These are phyloP conservation scores for Amesomyces nigricolor DNA, from an alignment of 2,329 filamentous ascomycete species.

Conservation along the genomic window DNA sequence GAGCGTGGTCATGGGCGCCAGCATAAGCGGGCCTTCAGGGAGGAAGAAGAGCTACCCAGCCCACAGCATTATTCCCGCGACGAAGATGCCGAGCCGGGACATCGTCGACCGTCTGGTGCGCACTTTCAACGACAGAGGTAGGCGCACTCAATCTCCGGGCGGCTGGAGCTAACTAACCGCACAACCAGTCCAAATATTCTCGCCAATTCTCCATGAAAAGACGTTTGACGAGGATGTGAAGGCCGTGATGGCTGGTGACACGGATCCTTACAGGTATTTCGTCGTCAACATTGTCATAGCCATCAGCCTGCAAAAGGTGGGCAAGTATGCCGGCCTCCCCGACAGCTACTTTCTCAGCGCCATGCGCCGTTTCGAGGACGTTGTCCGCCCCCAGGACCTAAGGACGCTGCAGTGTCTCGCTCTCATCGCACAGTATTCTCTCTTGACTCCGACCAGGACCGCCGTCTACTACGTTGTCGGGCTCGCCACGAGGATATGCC, in stretches of 20 bases:
- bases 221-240: conserved; percentile 71
- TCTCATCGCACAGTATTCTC: conserved; percentile 83
- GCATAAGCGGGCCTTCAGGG: conserved; percentile 45
- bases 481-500: conserved; percentile 78
- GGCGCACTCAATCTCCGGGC: conserved; percentile 22
- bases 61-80: conserved; percentile 77
- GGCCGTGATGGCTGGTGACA: conserved; percentile 70
- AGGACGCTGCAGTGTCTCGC: conserved; percentile 85
- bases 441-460: conserved; percentile 85
- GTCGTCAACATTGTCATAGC: conserved; percentile 86
- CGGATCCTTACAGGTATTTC: conserved; percentile 80
- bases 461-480: conserved; percentile 92
- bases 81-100: conserved; percentile 64
- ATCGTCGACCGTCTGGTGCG: conserved; percentile 76
- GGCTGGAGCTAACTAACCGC: background rate
- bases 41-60: conserved; percentile 86
- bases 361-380: conserved; percentile 74
- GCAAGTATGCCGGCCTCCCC: conserved; percentile 85
- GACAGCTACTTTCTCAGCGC: conserved; percentile 94
- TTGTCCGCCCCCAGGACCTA: conserved; percentile 82
- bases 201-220: conserved; percentile 80
- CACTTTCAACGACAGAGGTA: conserved; percentile 80
- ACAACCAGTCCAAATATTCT: conserved; percentile 71
- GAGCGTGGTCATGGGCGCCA: conserved; percentile 49
- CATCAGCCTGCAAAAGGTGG: conserved; percentile 89